A percentile compares a stretch with the other conserved stretches of the same genome.
These are phyloP conservation scores for Ceratobasidium sp. DNA, from an alignment of 1,284 basidiomycete genomes.

Conservation along the genomic window DNA sequence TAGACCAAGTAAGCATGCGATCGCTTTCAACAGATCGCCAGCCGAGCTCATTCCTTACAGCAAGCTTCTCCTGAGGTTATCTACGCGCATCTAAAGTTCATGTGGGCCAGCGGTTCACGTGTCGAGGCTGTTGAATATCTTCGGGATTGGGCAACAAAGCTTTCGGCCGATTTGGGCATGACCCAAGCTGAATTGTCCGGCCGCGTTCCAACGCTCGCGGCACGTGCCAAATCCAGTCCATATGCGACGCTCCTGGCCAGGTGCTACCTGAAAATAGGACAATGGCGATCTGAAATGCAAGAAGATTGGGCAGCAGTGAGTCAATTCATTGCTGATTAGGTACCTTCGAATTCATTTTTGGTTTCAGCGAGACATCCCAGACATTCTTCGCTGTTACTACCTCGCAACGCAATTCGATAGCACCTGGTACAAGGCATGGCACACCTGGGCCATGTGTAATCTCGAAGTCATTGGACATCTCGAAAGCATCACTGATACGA, in stretches of 20 bases:
- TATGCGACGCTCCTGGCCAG: slow-evolving; percentile 90
- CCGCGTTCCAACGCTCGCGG: slow-evolving; percentile 55
- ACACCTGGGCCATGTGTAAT: slow-evolving; percentile 97
- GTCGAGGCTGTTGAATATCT: slow-evolving; percentile 87
- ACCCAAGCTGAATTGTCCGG: slow-evolving; percentile 57
- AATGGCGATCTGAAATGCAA: slow-evolving; percentile 89
- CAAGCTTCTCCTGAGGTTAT: slow-evolving; percentile 95
- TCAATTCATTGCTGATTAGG: slow-evolving; percentile 38
- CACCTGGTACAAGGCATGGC: slow-evolving; percentile 99
- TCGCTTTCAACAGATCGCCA: slow-evolving; percentile 41
- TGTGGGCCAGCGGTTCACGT: slow-evolving; percentile 88
- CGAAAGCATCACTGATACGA: slow-evolving; percentile 69
- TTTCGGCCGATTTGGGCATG: slow-evolving; percentile 77
- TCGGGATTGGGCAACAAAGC: slow-evolving; percentile 80
- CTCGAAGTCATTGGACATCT: slow-evolving; percentile 92
- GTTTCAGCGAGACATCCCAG: slow-evolving; percentile 76
- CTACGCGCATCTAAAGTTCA: slow-evolving; percentile 95
- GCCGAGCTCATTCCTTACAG: slow-evolving; percentile 4
- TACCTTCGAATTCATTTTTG: slow-evolving; percentile 15
- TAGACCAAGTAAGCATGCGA: slow-evolving; percentile 57
- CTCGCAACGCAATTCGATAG: slow-evolving; percentile 92
- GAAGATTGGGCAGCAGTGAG: slow-evolving; percentile 80
- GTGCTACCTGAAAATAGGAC: slow-evolving; percentile 95
- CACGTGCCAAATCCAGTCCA: slow-evolving; percentile 72
- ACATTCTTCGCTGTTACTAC: slow-evolving; percentile 85